phyloP scores from a whole-genome alignment of 192 early-diverging fungal species.

The Podila clonocystis region DNA sequence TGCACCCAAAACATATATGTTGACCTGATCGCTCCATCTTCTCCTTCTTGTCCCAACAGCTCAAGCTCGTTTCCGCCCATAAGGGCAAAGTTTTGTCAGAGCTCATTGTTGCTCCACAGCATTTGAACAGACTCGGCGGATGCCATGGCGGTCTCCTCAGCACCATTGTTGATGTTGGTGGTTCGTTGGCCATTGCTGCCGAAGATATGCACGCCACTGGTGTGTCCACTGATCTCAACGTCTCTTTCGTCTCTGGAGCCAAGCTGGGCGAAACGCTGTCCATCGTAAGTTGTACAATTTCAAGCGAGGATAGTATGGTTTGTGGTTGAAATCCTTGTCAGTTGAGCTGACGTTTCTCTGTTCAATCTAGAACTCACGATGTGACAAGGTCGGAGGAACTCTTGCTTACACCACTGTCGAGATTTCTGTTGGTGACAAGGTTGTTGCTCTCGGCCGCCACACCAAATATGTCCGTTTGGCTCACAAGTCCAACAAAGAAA shows the following conservation, averaged over 20 bases:
- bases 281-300: slow-evolving; percentile 37
- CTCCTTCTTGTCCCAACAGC: slow-evolving; percentile 8
- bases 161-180: slow-evolving; percentile 64
- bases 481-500: slow-evolving; percentile 42
- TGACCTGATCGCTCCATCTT: not conserved
- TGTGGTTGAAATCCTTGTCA: too few relatives aligned
- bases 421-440: slow-evolving; percentile 47
- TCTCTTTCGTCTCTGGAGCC: slow-evolving; percentile 61
- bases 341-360: not conserved
- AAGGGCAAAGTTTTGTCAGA: slow-evolving; percentile 51
- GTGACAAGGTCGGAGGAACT: slow-evolving; percentile 61
- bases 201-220: slow-evolving; percentile 62
- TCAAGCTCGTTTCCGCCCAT: slow-evolving; percentile 48
- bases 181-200: slow-evolving; percentile 62
- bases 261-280: slow-evolving; percentile 54
- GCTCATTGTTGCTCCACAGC: slow-evolving; percentile 56
- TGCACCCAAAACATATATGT: too few relatives aligned
- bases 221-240: slow-evolving; percentile 64
- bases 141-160: slow-evolving; percentile 65
- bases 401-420: slow-evolving; percentile 64
- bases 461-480: slow-evolving; percentile 64
- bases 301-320: too few relatives aligned
- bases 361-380: slow-evolving; percentile 52
- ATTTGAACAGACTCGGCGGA: slow-evolving; percentile 59
- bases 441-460: slow-evolving; percentile 62